Percentiles rank a stretch among this genome's conserved stretches.
Conservation (phyloP, 1,284 basidiomycete species). For the Moniliella sp. region DNA sequence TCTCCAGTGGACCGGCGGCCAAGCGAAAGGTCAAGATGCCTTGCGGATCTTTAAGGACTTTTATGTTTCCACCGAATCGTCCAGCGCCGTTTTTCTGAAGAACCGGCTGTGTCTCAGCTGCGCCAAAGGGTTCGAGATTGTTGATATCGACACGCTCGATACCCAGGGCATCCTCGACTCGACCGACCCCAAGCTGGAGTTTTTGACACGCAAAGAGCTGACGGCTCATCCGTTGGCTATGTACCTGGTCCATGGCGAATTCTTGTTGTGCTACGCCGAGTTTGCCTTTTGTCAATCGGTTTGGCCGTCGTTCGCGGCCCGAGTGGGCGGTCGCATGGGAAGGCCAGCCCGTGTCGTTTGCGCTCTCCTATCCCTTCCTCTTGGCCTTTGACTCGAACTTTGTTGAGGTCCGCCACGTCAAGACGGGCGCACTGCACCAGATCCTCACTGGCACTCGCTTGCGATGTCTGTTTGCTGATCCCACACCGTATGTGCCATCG, state of each 20-base stretch:
- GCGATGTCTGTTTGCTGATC: conserved; percentile 74
- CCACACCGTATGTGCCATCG: conserved; percentile 50
- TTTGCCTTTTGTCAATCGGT: conserved; percentile 98
- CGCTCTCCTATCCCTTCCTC: conserved; percentile 85
- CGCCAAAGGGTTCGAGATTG: conserved; percentile 96
- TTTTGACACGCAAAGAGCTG: conserved; percentile 72
- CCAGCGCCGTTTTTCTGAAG: conserved; percentile 89
- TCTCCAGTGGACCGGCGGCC: conserved; percentile 59
- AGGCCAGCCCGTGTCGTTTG: conserved; percentile 75
- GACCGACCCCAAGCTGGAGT: conserved; percentile 69
- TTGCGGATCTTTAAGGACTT: conserved; percentile 82
- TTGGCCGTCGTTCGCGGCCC: conserved; percentile 67
- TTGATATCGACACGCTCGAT: conserved; percentile 87
- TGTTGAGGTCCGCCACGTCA: conserved; percentile 85
- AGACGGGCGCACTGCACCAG: conserved; percentile 73
- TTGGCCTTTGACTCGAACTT: conserved; percentile 90
- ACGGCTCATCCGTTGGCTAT: conserved; percentile 82
- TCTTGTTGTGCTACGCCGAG: conserved; percentile 90
- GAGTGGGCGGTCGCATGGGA: conserved; percentile 95
- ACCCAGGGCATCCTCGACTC: conserved; percentile 90
- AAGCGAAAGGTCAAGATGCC: conserved; percentile 70
- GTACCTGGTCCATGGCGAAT: conserved; percentile 87
- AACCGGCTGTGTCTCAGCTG: conserved; percentile 92
- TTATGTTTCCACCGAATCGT: conserved; percentile 91
- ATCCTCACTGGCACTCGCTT: conserved; percentile 51